phyloP scores from a whole-genome alignment of 192 early-diverging fungal genomes.

The Rhizoclosmatium sp. region DNA sequence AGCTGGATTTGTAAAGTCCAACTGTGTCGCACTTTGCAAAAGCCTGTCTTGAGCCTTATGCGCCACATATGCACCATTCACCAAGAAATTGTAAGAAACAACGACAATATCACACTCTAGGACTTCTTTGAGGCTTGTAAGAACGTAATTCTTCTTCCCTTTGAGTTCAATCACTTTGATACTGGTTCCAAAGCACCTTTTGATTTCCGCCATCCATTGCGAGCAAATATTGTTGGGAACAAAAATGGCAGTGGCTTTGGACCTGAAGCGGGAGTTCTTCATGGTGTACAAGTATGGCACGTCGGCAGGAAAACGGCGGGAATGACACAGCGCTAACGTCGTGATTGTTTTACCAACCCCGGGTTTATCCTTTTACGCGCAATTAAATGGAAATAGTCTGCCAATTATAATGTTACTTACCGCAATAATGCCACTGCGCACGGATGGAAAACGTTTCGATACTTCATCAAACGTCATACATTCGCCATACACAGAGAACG shows the following conservation, averaged over 20 bases:
- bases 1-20: neutral
- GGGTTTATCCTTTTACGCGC: slow-evolving; percentile 28
- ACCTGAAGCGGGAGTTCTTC: slow-evolving; percentile 3
- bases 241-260: slow-evolving; percentile 18
- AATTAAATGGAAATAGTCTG: neutral
- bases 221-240: slow-evolving; percentile 28
- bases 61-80: neutral
- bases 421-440: slow-evolving; percentile 35
- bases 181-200: slow-evolving; percentile 28
- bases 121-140: neutral
- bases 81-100: slow-evolving; percentile 32
- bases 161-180: slow-evolving; percentile 31
- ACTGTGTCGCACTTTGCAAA: neutral
- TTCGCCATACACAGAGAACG: neutral
- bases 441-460: neutral
- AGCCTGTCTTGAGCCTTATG: neutral
- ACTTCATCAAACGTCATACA: slow-evolving; percentile 1
- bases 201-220: slow-evolving; percentile 38
- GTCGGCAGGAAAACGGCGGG: slow-evolving; percentile 4
- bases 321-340: slow-evolving; percentile 30
- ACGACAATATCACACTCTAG: slow-evolving; percentile 19
- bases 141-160: slow-evolving; percentile 18
- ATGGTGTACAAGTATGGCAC: slow-evolving; percentile 2
- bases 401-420: slow-evolving; percentile 5
- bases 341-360: slow-evolving; percentile 41